Percentiles rank a stretch among this genome's conserved stretches.
phyloP scores from a whole-genome alignment of 208 protist species.

The Acanthamoeba rhysodes region DNA sequence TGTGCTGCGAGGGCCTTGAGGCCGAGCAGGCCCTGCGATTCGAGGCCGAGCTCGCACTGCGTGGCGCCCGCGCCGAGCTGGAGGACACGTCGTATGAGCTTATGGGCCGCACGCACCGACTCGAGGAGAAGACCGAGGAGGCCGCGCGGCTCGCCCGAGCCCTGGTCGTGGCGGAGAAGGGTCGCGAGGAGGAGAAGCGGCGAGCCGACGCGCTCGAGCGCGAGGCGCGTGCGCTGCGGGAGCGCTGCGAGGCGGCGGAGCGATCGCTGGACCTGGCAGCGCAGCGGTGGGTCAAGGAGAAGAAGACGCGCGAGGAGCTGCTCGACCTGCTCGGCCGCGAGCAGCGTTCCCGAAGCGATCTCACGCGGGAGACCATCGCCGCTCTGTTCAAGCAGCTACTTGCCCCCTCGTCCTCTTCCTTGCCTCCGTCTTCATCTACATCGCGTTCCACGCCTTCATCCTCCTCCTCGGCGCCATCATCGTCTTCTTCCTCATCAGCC shows the following conservation, averaged over 20 bases:
- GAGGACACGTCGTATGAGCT: constrained; percentile 44
- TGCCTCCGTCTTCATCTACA: not conserved
- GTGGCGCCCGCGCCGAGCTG: not conserved
- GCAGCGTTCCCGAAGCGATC: not conserved
- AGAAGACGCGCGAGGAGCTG: not conserved
- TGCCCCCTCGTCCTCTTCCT: not conserved
- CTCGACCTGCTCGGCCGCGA: constrained; percentile 5
- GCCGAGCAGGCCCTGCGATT: constrained; percentile 4
- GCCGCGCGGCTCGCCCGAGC: not conserved
- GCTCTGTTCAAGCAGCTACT: constrained; percentile 26
- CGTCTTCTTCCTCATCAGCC: not conserved
- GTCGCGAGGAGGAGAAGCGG: not conserved
- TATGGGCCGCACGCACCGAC: not conserved
- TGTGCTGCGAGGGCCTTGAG: not conserved
- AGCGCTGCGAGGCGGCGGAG: constrained; percentile 6
- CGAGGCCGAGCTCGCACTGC: not conserved
- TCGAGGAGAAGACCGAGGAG: constrained; percentile 28
- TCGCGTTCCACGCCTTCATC: not conserved
- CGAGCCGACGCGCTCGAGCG: constrained; percentile 2
- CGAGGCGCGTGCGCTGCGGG: not conserved
- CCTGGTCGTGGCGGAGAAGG: not conserved
- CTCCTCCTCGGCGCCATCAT: not conserved
- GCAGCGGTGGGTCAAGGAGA: constrained; percentile 16
- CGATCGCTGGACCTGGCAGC: not conserved
- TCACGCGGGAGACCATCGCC: not conserved